Conservation (phyloP, 139 green algal genomes). For the Zygnema circumcarinatum region DNA sequence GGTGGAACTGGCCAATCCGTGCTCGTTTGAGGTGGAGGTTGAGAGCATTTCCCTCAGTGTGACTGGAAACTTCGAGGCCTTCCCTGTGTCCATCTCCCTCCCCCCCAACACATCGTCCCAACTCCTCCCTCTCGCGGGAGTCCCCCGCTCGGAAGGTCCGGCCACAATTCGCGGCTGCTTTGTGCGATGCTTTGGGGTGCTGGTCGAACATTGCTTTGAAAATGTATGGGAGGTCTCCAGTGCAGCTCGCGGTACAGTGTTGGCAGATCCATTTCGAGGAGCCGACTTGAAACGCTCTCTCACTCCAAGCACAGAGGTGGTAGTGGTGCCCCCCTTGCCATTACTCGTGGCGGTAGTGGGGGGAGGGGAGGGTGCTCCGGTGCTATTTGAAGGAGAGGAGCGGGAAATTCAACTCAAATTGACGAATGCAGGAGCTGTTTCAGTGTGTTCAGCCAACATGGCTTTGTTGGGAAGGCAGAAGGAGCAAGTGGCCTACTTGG, state of each 20-base stretch:
- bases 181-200: slow-evolving; percentile 50
- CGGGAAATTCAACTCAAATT: slow-evolving; percentile 39
- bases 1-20: slow-evolving; percentile 54
- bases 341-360: slow-evolving; percentile 32
- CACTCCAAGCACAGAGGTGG: background rate
- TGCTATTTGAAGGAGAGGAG: slow-evolving; percentile 57
- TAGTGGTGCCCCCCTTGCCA: slow-evolving; percentile 41
- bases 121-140: slow-evolving; percentile 34
- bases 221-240: background rate
- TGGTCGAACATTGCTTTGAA: slow-evolving; percentile 43
- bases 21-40: slow-evolving; percentile 46
- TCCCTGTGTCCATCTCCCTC: slow-evolving; percentile 34
- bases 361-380: slow-evolving; percentile 38
- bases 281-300: background rate
- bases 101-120: slow-evolving; percentile 40
- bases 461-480: slow-evolving; percentile 27
- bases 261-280: slow-evolving; percentile 28
- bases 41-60: slow-evolving; percentile 58
- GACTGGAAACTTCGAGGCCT: slow-evolving; percentile 28
- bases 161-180: slow-evolving; percentile 44
- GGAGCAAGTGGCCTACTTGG: slow-evolving; percentile 38
- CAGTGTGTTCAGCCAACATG: slow-evolving; percentile 33
- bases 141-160: slow-evolving; percentile 30
- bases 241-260: background rate
- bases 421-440: slow-evolving; percentile 39